phyloP scores from a whole-genome alignment of 2,329 filamentous ascomycete species.

The Cordyceps pruinosa region DNA sequence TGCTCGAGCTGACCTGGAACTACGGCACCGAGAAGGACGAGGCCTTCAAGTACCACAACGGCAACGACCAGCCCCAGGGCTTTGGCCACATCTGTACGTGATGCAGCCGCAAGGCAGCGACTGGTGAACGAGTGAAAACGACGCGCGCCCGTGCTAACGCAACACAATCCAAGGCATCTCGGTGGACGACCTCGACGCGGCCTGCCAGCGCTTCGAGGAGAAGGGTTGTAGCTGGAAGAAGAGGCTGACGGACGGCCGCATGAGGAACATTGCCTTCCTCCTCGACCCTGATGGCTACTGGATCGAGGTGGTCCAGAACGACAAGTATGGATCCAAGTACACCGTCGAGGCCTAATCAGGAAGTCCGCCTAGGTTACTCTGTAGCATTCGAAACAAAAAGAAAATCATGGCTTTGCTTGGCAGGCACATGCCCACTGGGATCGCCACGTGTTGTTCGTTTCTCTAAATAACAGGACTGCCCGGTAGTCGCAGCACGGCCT shows the following conservation, averaged over 20 bases:
- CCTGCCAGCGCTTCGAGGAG: conserved; percentile 79
- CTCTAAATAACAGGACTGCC: background rate
- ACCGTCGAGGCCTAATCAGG: conserved; percentile 35
- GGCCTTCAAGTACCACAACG: conserved; percentile 81
- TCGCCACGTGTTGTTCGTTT: background rate
- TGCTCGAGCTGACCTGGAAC: conserved; percentile 87
- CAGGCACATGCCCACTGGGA: background rate
- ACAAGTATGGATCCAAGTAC: conserved; percentile 49
- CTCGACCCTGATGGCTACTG: conserved; percentile 85
- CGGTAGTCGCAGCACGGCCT: background rate
- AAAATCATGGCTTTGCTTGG: background rate
- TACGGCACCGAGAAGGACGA: conserved; percentile 79
- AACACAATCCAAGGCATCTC: conserved; percentile 50
- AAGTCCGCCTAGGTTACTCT: background rate
- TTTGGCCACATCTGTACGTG: conserved; percentile 85
- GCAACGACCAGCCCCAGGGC: conserved; percentile 84
- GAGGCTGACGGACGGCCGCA: conserved; percentile 80
- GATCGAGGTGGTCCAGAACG: conserved; percentile 76
- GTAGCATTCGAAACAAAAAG: background rate
- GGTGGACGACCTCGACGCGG: conserved; percentile 83
- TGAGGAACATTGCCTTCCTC: conserved; percentile 92
- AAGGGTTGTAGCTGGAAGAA: conserved; percentile 89
- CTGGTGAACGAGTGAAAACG: background rate
- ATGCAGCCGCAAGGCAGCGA: background rate
- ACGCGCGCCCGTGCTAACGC: background rate